Conservation (phyloP, 305 asterid species). For the Rubia occidens region DNA sequence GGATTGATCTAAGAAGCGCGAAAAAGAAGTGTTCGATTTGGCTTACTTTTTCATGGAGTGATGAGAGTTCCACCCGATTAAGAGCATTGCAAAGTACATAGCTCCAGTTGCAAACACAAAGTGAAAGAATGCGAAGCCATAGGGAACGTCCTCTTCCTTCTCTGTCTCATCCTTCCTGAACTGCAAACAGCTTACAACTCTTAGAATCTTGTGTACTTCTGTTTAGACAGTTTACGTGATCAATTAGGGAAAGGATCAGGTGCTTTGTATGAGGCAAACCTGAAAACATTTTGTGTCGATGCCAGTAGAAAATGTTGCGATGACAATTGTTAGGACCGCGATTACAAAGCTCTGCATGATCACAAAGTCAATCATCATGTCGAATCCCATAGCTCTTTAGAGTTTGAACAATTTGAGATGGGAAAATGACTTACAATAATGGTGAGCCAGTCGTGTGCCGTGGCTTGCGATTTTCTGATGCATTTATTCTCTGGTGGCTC, state of each 20-base stretch:
- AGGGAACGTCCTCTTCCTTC: slow-evolving; percentile 40
- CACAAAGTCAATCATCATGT: slow-evolving; percentile 6
- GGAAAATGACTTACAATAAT: slow-evolving; percentile 32
- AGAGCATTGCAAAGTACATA: slow-evolving; percentile 48
- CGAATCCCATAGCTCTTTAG: background rate
- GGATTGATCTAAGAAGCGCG: background rate
- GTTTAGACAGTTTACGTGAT: background rate
- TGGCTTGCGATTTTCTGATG: slow-evolving; percentile 25
- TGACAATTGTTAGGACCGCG: slow-evolving; percentile 42
- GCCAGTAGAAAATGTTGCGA: slow-evolving; percentile 52
- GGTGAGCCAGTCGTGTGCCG: slow-evolving; percentile 38
- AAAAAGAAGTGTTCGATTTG: background rate
- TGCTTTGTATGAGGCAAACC: slow-evolving; percentile 20
- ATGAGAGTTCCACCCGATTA: slow-evolving; percentile 46
- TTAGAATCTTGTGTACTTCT: slow-evolving; percentile 9
- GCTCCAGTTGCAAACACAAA: slow-evolving; percentile 50
- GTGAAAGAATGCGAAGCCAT: slow-evolving; percentile 47
- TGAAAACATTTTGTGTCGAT: slow-evolving; percentile 46
- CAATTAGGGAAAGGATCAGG: background rate
- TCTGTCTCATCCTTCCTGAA: slow-evolving; percentile 37
- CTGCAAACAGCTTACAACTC: slow-evolving; percentile 17
- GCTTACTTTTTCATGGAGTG: slow-evolving; percentile 42
- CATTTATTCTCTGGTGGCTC: slow-evolving; percentile 47
- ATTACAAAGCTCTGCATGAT: slow-evolving; percentile 42
- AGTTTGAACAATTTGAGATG: background rate